Evolutionary conservation across 345 rosid genomes (phyloP).

Genomic region (Trapa bicornis): DNA sequence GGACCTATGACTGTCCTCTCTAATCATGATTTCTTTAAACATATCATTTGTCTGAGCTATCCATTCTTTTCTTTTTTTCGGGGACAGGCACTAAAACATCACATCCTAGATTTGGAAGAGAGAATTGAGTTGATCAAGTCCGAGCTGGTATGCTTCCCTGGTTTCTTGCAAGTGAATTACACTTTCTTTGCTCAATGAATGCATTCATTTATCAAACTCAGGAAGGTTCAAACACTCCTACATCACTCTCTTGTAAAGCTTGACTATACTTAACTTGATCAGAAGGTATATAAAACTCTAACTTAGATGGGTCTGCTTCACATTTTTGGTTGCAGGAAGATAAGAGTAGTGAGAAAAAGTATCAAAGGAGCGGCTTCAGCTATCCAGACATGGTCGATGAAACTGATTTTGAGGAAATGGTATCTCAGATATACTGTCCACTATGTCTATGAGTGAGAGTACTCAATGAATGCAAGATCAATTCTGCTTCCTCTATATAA

Average conservation of each 20-base stretch:
- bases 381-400: neutral
- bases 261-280: no score
- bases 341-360: neutral
- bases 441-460: neutral
- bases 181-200: neutral
- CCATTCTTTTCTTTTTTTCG: constrained; percentile 10
- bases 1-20: neutral
- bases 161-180: neutral
- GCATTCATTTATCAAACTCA: no score
- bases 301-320: neutral
- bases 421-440: neutral
- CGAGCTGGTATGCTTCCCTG: constrained; percentile 27
- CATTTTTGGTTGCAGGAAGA: neutral
- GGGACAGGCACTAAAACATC: constrained; percentile 67
- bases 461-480: neutral
- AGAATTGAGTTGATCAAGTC: constrained; percentile 45
- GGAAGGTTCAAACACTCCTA: no score
- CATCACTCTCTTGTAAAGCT: no score
- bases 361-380: neutral
- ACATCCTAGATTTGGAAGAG: constrained; percentile 49
- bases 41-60: neutral
- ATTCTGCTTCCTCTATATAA: neutral
- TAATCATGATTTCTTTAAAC: neutral
- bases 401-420: neutral
- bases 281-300: no score